These are phyloP conservation scores for Aspergillus pseudotamarii DNA, from an alignment of 2,329 filamentous ascomycete species.

Conservation along the genomic window DNA sequence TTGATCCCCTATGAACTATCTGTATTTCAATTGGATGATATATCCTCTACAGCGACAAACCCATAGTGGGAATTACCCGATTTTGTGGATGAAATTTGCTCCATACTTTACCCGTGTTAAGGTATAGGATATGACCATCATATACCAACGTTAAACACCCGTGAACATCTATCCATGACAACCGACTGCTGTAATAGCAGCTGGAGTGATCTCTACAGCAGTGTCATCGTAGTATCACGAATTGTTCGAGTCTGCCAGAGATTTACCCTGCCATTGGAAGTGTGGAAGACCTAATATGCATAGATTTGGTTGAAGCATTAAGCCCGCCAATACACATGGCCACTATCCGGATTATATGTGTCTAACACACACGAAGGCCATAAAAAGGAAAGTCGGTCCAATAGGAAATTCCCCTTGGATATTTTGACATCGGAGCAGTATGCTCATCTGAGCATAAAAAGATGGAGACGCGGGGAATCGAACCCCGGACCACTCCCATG, in stretches of 20 bases:
- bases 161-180: too few relatives aligned
- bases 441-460: background rate
- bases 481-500: conserved; percentile 2
- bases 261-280: background rate
- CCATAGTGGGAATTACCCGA: background rate
- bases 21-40: background rate
- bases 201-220: too few relatives aligned
- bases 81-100: background rate
- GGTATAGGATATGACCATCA: too few relatives aligned
- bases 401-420: too few relatives aligned
- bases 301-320: background rate
- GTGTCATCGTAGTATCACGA: background rate
- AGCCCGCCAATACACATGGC: background rate
- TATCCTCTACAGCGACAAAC: background rate
- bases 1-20: background rate
- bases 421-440: background rate
- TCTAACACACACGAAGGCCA: background rate
- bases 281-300: background rate
- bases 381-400: background rate
- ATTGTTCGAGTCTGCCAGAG: background rate
- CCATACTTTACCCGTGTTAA: too few relatives aligned
- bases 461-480: background rate
- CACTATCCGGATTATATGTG: background rate
- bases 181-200: background rate
- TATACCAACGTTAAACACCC: too few relatives aligned